A percentile compares a stretch with the other conserved stretches of the same genome.
phyloP scores from a whole-genome alignment of 352 stramenopile genomes.

The Pythium brachiatum region DNA sequence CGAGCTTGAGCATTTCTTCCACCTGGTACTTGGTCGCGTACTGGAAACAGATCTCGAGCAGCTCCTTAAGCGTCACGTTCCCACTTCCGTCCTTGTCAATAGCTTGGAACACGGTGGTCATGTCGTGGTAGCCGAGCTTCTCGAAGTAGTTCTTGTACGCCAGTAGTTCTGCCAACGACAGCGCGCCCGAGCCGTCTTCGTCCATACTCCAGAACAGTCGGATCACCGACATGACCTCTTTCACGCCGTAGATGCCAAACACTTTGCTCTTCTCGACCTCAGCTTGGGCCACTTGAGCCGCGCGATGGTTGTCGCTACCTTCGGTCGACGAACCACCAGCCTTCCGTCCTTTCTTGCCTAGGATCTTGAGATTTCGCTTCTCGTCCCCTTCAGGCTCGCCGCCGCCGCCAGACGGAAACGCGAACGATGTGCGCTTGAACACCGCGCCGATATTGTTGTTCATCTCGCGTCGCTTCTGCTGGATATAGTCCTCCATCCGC shows the following conservation, averaged over 20 bases:
- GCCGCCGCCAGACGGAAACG: constrained; percentile 23
- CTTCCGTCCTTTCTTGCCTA: constrained; percentile 2
- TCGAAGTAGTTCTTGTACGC: constrained; percentile 62
- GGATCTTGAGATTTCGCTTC: neutral
- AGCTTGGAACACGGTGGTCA: constrained; percentile 61
- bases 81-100: constrained; percentile 69
- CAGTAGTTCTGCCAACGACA: constrained; percentile 52
- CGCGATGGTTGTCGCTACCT: constrained; percentile 2
- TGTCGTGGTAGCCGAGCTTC: constrained; percentile 60
- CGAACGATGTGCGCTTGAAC: constrained; percentile 63
- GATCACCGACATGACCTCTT: constrained; percentile 75
- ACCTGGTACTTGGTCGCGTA: constrained; percentile 58
- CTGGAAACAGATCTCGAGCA: constrained; percentile 66
- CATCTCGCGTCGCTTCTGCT: constrained; percentile 66
- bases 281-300: constrained; percentile 11
- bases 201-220: constrained; percentile 75
- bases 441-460: constrained; percentile 69
- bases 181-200: constrained; percentile 55
- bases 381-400: neutral
- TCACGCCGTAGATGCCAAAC: constrained; percentile 68
- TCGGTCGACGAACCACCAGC: constrained; percentile 1
- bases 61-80: constrained; percentile 50
- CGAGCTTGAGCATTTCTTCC: constrained; percentile 67
- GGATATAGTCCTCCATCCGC: constrained; percentile 67
- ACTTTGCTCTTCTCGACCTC: constrained; percentile 34